Conservation (phyloP, 352 stramenopile genomes). For the Pythium inflatum region DNA sequence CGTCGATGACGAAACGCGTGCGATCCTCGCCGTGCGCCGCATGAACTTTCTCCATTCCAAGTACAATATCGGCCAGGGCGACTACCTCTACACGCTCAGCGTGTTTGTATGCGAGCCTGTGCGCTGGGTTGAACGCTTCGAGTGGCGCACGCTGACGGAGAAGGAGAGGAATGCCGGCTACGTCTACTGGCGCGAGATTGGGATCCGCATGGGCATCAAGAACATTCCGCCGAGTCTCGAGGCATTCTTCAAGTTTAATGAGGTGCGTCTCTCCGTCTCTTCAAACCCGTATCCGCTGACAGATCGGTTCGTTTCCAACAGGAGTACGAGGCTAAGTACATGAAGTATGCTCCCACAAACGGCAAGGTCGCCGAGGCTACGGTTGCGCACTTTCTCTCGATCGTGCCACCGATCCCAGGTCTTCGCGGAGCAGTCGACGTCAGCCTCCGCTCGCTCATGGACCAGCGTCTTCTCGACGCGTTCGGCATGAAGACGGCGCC, state of each 20-base stretch:
- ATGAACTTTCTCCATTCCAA: slow-evolving; percentile 30
- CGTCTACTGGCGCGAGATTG: slow-evolving; percentile 26
- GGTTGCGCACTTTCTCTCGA: slow-evolving; percentile 17
- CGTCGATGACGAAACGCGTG: slow-evolving; percentile 9
- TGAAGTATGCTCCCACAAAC: slow-evolving; percentile 15
- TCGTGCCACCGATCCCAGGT: slow-evolving; percentile 9
- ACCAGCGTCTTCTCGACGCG: slow-evolving; percentile 2
- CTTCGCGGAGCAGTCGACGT: background rate
- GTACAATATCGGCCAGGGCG: slow-evolving; percentile 22
- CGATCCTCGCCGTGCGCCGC: slow-evolving; percentile 8
- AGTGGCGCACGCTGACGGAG: slow-evolving; percentile 16
- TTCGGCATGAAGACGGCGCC: slow-evolving; percentile 16
- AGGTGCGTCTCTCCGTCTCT: too few species aligned
- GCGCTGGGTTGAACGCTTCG: slow-evolving; percentile 23
- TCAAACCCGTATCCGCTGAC: too few species aligned
- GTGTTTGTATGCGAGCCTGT: slow-evolving; percentile 28
- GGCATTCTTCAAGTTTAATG: slow-evolving; percentile 20
- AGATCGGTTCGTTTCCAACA: too few species aligned
- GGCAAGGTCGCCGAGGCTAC: slow-evolving; percentile 8
- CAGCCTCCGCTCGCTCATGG: slow-evolving; percentile 20
- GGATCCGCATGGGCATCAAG: slow-evolving; percentile 25
- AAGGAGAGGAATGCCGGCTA: slow-evolving; percentile 12
- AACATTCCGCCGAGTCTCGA: slow-evolving; percentile 15
- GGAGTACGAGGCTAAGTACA: slow-evolving; percentile 26
- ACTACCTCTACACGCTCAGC: slow-evolving; percentile 26